Base-by-base conservation (phyloP, 257 asterid species). In the Lycium barbarum region DNA sequence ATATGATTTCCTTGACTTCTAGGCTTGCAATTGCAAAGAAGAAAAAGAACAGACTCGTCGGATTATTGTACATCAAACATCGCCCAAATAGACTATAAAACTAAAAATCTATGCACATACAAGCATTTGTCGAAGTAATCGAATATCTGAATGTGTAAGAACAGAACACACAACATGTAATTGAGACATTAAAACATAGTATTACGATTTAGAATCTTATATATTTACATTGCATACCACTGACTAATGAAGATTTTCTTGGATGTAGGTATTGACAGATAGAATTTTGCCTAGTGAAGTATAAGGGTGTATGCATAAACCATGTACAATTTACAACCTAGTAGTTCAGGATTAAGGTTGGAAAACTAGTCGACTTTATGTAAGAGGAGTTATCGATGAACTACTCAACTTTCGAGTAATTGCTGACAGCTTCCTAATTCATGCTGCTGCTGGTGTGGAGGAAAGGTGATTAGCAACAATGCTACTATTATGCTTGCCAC, bases 361-460 rank as follows among this genome's bases (percentile, higher is more conserved):
- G 6, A 73, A 45, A 73, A 73, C 43, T 22, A 49, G 13, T 74
- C 45, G 40, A 53, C 12, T 47, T 73, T 20, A 47, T n/a, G 59
- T 11, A 45, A n/a, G 80, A 72, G n/a, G 80, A 45, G 80, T 72
- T 72, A 72, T 45, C 59, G n/a, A 9, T 49, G 58, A 73, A 73
- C 59, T 73, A 12, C 47, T 73, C 61, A 49, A 43, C 80, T 72
- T 72, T 47, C 58, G 26, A 76, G 22, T 51, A 49, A 1, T 74
- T 6, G 22, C 49, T 74, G 81, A 74, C 62, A 74, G 62, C 13
- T 7, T 53, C 26, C 4, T 51, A 13, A 3, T 26, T 93, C 91
- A 93, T 80, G 94, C 97, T 14, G 93, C 98, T 59, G 94, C 91
- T 51, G 96, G 93, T 54, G 92, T 87, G 26, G 94, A 89, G 54